Conservation (phyloP, 495 filamentous ascomycete species). For the Oleoguttula mirabilis region DNA sequence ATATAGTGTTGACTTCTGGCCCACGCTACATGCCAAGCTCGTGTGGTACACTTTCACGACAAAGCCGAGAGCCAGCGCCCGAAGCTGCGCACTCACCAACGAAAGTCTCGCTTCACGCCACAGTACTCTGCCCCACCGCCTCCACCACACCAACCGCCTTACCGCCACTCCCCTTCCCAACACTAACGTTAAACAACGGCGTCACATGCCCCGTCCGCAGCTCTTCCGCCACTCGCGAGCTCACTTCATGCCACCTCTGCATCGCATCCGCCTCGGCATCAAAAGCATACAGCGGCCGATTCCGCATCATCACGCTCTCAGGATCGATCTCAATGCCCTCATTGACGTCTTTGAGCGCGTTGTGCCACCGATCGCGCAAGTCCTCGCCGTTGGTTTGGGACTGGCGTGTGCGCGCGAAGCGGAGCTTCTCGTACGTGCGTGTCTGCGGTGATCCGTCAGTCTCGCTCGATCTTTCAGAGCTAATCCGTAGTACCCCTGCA, state of each 20-base stretch:
- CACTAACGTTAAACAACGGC: slow-evolving; percentile 24
- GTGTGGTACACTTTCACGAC: no score
- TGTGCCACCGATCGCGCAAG: slow-evolving; percentile 42
- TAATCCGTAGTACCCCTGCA: no score
- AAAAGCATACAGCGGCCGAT: slow-evolving; percentile 40
- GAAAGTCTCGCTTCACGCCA: no score
- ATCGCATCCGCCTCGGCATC: slow-evolving; percentile 39
- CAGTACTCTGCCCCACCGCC: no score
- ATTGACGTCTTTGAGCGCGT: slow-evolving; percentile 36
- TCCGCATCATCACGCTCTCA: slow-evolving; percentile 41
- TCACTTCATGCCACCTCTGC: slow-evolving; percentile 34
- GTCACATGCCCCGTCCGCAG: slow-evolving; percentile 31
- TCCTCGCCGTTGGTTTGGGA: slow-evolving; percentile 43
- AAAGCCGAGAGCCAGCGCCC: no score
- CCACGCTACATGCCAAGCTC: no score
- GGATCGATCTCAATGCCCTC: slow-evolving; percentile 40
- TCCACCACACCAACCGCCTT: no score
- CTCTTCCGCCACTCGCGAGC: slow-evolving; percentile 31
- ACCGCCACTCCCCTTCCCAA: no score
- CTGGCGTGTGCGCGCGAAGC: slow-evolving; percentile 35
- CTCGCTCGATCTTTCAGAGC: no score
- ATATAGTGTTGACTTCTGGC: no score
- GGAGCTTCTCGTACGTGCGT: slow-evolving; percentile 40
- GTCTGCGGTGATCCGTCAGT: no score
- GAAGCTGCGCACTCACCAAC: no score